Evolutionary conservation across 2,329 filamentous ascomycete genomes (phyloP).

Genomic region (Trichoderma sp.): DNA sequence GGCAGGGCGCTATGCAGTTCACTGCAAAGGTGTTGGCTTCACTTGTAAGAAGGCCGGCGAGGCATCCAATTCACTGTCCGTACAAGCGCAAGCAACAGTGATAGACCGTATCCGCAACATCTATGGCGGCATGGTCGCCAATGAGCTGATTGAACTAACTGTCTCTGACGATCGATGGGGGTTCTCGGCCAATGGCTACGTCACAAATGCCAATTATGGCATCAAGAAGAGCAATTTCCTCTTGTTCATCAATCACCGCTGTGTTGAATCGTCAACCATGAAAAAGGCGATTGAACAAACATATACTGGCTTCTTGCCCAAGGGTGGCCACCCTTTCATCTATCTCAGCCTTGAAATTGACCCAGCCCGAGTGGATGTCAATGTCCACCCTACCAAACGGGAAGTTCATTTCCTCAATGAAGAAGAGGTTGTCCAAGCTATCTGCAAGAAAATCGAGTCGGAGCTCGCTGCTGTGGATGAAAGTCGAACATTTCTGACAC

Average conservation of each 20-base stretch:
- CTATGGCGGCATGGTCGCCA: constrained; percentile 78
- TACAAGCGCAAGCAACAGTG: constrained; percentile 68
- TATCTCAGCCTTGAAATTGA: constrained; percentile 94
- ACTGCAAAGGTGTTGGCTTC: constrained; percentile 88
- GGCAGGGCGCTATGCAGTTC: constrained; percentile 88
- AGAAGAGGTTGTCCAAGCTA: constrained; percentile 86
- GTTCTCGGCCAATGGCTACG: constrained; percentile 76
- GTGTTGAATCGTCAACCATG: constrained; percentile 84
- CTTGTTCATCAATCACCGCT: constrained; percentile 94
- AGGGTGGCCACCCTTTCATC: constrained; percentile 89
- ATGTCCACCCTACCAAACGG: constrained; percentile 93
- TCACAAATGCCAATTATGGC: constrained; percentile 92
- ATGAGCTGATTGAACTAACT: constrained; percentile 78
- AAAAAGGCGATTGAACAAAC: constrained; percentile 90
- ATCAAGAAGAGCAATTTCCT: constrained; percentile 85
- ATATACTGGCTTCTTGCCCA: constrained; percentile 83
- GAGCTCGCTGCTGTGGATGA: constrained; percentile 85
- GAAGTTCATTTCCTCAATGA: constrained; percentile 98
- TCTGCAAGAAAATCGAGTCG: constrained; percentile 76
- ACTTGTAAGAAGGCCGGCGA: constrained; percentile 97
- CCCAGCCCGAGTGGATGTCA: constrained; percentile 89
- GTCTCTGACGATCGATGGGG: constrained; percentile 74
- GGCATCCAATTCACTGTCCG: constrained; percentile 75
- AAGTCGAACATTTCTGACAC: constrained; percentile 90
- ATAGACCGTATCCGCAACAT: constrained; percentile 88